These are phyloP conservation scores for Parathielavia hyrcaniae DNA, from an alignment of 495 filamentous ascomycete genomes.

Conservation along the genomic window DNA sequence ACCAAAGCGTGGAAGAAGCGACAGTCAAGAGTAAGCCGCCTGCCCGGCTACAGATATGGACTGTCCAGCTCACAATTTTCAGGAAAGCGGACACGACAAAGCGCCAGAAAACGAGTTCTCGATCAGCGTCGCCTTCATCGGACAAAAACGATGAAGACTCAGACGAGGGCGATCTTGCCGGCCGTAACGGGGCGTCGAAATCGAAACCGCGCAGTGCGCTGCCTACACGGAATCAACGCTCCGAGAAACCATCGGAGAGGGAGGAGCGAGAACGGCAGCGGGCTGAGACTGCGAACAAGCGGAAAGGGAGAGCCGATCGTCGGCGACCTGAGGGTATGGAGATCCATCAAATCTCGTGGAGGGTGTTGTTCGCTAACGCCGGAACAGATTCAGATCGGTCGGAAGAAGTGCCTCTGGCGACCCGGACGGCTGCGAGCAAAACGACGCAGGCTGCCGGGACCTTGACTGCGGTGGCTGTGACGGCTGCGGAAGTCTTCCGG, in stretches of 20 bases:
- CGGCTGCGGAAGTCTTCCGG: conserved; percentile 29
- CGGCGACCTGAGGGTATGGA: conserved; percentile 68
- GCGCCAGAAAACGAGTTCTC: conserved; percentile 69
- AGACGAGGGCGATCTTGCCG: conserved; percentile 57
- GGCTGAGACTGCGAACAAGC: conserved; percentile 62
- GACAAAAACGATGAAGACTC: conserved; percentile 53
- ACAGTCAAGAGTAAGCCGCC: conserved; percentile 80
- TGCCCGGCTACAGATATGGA: conserved; percentile 1
- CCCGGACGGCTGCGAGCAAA: conserved; percentile 38
- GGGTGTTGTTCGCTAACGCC: conserved; percentile 30
- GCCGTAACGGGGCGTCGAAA: conserved; percentile 49
- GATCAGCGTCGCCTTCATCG: conserved; percentile 53
- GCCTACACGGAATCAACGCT: conserved; percentile 58
- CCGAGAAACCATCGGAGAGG: conserved; percentile 56
- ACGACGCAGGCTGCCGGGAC: conserved; percentile 17
- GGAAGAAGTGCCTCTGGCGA: conserved; percentile 49
- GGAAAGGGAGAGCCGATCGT: conserved; percentile 67
- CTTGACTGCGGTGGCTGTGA: conserved; percentile 18
- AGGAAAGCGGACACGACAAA: conserved; percentile 50
- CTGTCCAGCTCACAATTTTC: conserved; percentile 13
- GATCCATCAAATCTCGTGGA: conserved; percentile 18
- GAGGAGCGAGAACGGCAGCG: conserved; percentile 67
- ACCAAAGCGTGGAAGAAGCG: conserved; percentile 79
- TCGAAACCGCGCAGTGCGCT: conserved; percentile 54
- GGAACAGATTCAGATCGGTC: conserved; percentile 54